Evolutionary conservation across 164 flowering plant species (phyloP).

Genomic region (Macadamia tetraphylla): DNA sequence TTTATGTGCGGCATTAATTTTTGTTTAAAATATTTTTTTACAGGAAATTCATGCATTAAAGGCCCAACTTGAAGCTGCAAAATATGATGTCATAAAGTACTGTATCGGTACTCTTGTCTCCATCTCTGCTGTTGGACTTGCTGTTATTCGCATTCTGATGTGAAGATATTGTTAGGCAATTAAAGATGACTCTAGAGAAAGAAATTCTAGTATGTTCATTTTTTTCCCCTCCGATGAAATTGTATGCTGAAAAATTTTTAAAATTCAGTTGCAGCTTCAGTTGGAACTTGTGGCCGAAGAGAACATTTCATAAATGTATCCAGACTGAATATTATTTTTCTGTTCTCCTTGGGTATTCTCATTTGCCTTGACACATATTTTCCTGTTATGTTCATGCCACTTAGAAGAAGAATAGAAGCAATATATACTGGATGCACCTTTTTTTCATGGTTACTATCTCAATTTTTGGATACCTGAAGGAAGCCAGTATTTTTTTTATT

Average conservation of each 20-base stretch:
- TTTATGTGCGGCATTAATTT: neutral
- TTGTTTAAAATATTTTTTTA: slow-evolving; percentile 2
- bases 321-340: too few species aligned
- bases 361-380: too few species aligned
- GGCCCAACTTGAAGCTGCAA: slow-evolving; percentile 62
- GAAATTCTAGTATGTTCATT: neutral
- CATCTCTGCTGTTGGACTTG: slow-evolving; percentile 60
- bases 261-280: neutral
- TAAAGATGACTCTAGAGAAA: neutral
- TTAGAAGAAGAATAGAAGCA: too few species aligned
- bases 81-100: slow-evolving; percentile 64
- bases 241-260: neutral
- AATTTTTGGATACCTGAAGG: too few species aligned
- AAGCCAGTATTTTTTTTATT: too few species aligned
- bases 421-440: too few species aligned
- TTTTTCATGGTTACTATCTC: too few species aligned
- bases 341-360: too few species aligned
- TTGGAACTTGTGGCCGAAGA: neutral
- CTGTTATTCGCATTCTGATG: slow-evolving; percentile 41
- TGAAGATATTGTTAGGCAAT: neutral
- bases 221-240: neutral
- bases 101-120: slow-evolving; percentile 68
- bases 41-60: slow-evolving; percentile 64
- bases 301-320: neutral
- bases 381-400: too few species aligned